Conservation (phyloP, 2,329 filamentous ascomycete genomes). For the Tolypocladium inflatum region DNA sequence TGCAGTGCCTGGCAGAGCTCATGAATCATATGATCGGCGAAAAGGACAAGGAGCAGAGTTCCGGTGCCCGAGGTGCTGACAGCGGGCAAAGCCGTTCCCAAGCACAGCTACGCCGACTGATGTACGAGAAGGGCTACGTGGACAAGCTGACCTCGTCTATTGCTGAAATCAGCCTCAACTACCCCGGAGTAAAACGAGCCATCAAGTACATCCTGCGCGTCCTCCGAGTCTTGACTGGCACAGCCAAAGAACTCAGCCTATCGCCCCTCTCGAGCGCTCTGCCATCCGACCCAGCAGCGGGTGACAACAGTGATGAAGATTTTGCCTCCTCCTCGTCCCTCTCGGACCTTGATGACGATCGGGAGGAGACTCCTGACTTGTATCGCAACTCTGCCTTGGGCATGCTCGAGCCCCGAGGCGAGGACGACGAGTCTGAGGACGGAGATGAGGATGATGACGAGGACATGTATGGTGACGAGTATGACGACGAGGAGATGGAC, state of each 20-base stretch:
- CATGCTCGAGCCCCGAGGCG: slow-evolving; percentile 78
- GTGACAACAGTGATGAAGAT: slow-evolving; percentile 70
- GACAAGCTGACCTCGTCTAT: slow-evolving; percentile 82
- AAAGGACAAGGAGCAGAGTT: slow-evolving; percentile 53
- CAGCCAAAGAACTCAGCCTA: slow-evolving; percentile 77
- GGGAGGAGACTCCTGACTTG: slow-evolving; percentile 91
- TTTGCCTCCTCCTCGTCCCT: slow-evolving; percentile 80
- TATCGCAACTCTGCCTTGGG: slow-evolving; percentile 94
- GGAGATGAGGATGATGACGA: slow-evolving; percentile 68
- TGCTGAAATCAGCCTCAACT: slow-evolving; percentile 91
- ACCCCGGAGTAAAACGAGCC: slow-evolving; percentile 83
- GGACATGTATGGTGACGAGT: slow-evolving; percentile 88
- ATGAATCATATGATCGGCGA: slow-evolving; percentile 89
- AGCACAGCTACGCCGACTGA: slow-evolving; percentile 79
- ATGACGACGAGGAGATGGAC: slow-evolving; percentile 88
- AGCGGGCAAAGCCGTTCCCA: slow-evolving; percentile 48
- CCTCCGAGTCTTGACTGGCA: slow-evolving; percentile 76
- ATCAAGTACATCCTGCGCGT: slow-evolving; percentile 95
- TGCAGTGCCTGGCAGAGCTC: slow-evolving; percentile 80
- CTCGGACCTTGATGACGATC: slow-evolving; percentile 76
- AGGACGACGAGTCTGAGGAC: slow-evolving; percentile 72
- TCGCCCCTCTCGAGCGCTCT: slow-evolving; percentile 52
- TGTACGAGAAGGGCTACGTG: slow-evolving; percentile 98
- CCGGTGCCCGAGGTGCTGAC: slow-evolving; percentile 28
- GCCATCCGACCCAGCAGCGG: slow-evolving; percentile 53